These are phyloP conservation scores for Colletotrichum tropicicola DNA, from an alignment of 2,329 filamentous ascomycete species.

Conservation along the genomic window DNA sequence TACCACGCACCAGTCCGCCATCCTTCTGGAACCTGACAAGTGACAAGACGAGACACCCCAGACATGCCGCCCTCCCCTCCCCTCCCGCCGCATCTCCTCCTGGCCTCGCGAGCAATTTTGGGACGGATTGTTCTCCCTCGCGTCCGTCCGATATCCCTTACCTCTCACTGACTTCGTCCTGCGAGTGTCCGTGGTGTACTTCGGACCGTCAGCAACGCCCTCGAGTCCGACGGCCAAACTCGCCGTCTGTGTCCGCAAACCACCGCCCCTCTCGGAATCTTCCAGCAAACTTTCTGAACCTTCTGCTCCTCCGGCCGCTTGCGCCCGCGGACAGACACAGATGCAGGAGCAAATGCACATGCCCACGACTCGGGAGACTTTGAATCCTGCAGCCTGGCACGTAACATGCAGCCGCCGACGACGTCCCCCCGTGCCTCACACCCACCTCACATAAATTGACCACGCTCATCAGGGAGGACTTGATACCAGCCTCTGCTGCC, in stretches of 20 bases:
- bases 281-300: conserved; percentile 18
- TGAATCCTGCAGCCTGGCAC: conserved; percentile 8
- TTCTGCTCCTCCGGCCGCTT: background rate
- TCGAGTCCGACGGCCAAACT: too few species aligned
- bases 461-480: background rate
- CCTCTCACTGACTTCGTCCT: background rate
- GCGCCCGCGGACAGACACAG: background rate
- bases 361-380: conserved; percentile 25
- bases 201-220: background rate
- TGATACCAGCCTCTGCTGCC: too few species aligned
- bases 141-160: background rate
- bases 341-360: background rate
- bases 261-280: background rate
- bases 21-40: conserved; percentile 25
- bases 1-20: too few species aligned
- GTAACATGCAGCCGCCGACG: conserved; percentile 5
- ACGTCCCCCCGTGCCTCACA: background rate
- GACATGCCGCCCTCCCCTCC: conserved; percentile 6
- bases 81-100: background rate
- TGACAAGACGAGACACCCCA: conserved; percentile 24
- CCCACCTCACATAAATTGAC: background rate
- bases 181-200: background rate
- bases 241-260: background rate
- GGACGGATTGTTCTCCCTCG: conserved; percentile 1
- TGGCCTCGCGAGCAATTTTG: background rate